A percentile compares a stretch with the other conserved stretches of the same genome.
These are phyloP conservation scores for Neoarthrinium moseri DNA, from an alignment of 2,329 filamentous ascomycete genomes.

Conservation along the genomic window DNA sequence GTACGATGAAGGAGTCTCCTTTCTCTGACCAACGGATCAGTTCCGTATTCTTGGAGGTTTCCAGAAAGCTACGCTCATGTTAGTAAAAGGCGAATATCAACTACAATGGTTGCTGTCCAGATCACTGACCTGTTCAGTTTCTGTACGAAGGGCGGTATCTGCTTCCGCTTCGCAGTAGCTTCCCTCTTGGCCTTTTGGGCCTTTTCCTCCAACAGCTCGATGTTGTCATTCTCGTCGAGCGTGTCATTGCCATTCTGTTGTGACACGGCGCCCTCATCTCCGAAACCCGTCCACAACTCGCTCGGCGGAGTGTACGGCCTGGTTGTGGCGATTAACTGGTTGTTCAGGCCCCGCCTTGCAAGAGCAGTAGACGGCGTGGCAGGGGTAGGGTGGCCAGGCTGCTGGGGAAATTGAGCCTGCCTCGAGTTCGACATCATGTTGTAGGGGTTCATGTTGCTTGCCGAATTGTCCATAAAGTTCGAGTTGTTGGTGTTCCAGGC, in stretches of 20 bases:
- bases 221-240: slow-evolving; percentile 62
- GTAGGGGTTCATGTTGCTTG: slow-evolving; percentile 31
- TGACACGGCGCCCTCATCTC: slow-evolving; percentile 41
- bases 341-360: slow-evolving; percentile 51
- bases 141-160: slow-evolving; percentile 96
- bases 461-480: slow-evolving; percentile 28
- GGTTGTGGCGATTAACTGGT: slow-evolving; percentile 40
- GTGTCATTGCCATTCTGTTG: slow-evolving; percentile 31
- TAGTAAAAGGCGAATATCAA: too few relatives aligned
- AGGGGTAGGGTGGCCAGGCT: slow-evolving; percentile 25
- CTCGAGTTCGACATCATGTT: slow-evolving; percentile 26
- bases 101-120: neutral
- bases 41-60: slow-evolving; percentile 89
- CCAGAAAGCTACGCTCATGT: slow-evolving; percentile 70
- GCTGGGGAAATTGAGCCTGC: slow-evolving; percentile 27
- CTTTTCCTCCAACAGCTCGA: slow-evolving; percentile 76
- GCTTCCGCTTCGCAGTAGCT: slow-evolving; percentile 84
- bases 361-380: slow-evolving; percentile 46
- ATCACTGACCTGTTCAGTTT: slow-evolving; percentile 85
- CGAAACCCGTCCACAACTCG: slow-evolving; percentile 37
- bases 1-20: slow-evolving; percentile 92
- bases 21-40: slow-evolving; percentile 96
- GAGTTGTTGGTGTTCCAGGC: slow-evolving; percentile 49
- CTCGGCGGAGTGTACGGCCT: slow-evolving; percentile 24
- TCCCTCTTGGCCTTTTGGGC: slow-evolving; percentile 83